Evolutionary conservation across 345 rosid species (phyloP).

Genomic region (Hibiscus mutabilis): DNA sequence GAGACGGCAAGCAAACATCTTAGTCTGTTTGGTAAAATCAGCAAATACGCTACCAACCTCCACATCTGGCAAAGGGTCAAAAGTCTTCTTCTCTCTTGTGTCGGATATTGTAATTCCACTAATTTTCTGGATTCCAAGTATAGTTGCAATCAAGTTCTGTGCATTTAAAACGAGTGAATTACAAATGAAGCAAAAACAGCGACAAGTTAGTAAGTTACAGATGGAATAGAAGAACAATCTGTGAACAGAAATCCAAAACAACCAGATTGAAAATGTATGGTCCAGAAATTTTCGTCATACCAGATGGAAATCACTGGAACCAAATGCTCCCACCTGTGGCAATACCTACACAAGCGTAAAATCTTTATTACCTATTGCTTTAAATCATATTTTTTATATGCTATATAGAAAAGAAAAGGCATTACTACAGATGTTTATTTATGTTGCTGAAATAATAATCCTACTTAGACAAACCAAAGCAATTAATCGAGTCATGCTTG

Average conservation of each 20-base stretch:
- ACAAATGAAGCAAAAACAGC: slow-evolving; percentile 1
- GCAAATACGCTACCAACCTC: slow-evolving; percentile 50
- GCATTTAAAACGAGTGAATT: slow-evolving; percentile 16
- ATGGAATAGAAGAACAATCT: neutral
- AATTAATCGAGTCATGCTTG: neutral
- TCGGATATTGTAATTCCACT: slow-evolving; percentile 69
- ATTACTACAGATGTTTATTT: neutral
- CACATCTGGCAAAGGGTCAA: slow-evolving; percentile 66
- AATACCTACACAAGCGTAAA: slow-evolving; percentile 36
- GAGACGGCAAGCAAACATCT: too few relatives aligned
- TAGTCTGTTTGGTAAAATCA: neutral
- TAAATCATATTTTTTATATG: neutral
- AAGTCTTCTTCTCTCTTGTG: slow-evolving; percentile 54
- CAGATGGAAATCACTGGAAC: slow-evolving; percentile 59
- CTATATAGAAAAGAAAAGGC: neutral
- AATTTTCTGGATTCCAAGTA: slow-evolving; percentile 84
- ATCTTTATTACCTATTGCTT: neutral
- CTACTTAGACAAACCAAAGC: neutral
- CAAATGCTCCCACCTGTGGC: slow-evolving; percentile 65
- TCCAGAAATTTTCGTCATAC: slow-evolving; percentile 32
- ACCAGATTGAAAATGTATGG: neutral
- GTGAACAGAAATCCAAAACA: neutral
- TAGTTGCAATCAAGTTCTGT: slow-evolving; percentile 80
- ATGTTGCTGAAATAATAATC: neutral
- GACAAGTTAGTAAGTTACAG: neutral